A percentile compares a stretch with the other conserved stretches of the same genome.
phyloP scores from a whole-genome alignment of 805 yeast genomes.

The Candida adriatica region DNA sequence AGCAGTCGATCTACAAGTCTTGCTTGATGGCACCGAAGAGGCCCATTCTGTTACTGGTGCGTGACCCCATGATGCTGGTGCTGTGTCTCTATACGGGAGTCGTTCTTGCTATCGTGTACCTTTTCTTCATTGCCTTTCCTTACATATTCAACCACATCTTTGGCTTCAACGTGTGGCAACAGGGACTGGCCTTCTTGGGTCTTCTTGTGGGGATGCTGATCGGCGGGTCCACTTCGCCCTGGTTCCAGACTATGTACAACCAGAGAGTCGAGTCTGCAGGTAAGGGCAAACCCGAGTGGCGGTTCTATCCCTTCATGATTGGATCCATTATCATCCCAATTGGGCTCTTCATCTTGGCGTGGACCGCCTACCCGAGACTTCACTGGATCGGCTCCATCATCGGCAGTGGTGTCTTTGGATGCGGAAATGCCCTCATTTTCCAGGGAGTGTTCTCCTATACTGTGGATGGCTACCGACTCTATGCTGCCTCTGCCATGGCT shows the following conservation, averaged over 20 bases:
- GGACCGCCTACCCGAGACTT: slow-evolving; percentile 54
- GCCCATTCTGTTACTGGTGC: slow-evolving; percentile 40
- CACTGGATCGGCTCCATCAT: slow-evolving; percentile 72
- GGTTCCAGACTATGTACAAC: slow-evolving; percentile 37
- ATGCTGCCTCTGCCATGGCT: slow-evolving; percentile 46
- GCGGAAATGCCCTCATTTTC: slow-evolving; percentile 60
- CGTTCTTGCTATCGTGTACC: slow-evolving; percentile 51
- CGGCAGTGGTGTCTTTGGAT: slow-evolving; percentile 71
- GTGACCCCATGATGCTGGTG: slow-evolving; percentile 50
- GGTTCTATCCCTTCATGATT: slow-evolving; percentile 51
- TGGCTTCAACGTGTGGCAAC: slow-evolving; percentile 43
- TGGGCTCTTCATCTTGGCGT: slow-evolving; percentile 69
- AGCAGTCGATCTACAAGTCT: slow-evolving; percentile 35
- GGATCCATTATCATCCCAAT: slow-evolving; percentile 63
- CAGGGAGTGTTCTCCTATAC: slow-evolving; percentile 62
- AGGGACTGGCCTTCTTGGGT: slow-evolving; percentile 61
- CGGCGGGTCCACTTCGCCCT: slow-evolving; percentile 38
- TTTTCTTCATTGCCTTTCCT: slow-evolving; percentile 62
- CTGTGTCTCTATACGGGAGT: slow-evolving; percentile 53
- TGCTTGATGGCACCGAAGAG: slow-evolving; percentile 41
- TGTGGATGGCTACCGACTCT: slow-evolving; percentile 51
- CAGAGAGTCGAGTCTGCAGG: slow-evolving; percentile 36
- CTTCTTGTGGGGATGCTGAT: slow-evolving; percentile 43
- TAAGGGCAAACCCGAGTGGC: slow-evolving; percentile 48
- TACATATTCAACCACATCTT: slow-evolving; percentile 49